Base-by-base conservation (phyloP, 2,329 filamentous ascomycete species). In the Anisogramma anomala region DNA sequence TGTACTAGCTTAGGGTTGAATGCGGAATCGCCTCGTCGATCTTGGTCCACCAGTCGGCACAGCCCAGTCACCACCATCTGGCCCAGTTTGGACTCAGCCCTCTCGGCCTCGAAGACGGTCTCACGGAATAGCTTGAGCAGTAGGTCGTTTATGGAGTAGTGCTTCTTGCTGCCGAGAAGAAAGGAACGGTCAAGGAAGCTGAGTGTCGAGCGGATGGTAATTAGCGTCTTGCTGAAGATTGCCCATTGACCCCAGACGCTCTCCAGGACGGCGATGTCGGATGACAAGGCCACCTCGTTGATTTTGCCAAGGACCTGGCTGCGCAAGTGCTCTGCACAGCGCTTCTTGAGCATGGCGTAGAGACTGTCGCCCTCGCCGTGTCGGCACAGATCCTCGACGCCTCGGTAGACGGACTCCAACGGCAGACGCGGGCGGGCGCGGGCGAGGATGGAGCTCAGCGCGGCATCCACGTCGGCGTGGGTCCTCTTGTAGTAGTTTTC, bases 181-280 rank as follows among this genome's bases (percentile, higher is more conserved):
- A 87, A 95, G 2, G 87, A 84, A 48, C 91, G 79, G 58, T 98
- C 89, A 49, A 98, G 72, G 55, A 88, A 98, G 64, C 87, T 94
- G 62, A 95, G 96, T 28, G 93, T 82, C 48, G 84, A 89, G 36
- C 87, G 77, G 39, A 98, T 75, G 11, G 80, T 79, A 49, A 79
- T 74, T 79, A 87, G 51, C 36, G 25, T 26, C 32, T 71, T 66
- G 52, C 79, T 82, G 88, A 89, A 98, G 17, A 66, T 67, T 42
- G 71, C 69, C 89, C 91, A 98, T 39, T 72, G 64, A 23, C 55
- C 59, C 43, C 72, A 53, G 2, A 76, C 65, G 27, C 56, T 61
- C 52, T 70, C 68, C 45, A 95, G 61, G 41, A 82, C 67, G 28
- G 79, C 75, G 9, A 85, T 65, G 46, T 81, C 72, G 3, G 71